A percentile compares a stretch with the other conserved stretches of the same genome.
These are phyloP conservation scores for Auxenochlorella pyrenoidosa DNA, from an alignment of 139 green algal species.

Conservation along the genomic window DNA sequence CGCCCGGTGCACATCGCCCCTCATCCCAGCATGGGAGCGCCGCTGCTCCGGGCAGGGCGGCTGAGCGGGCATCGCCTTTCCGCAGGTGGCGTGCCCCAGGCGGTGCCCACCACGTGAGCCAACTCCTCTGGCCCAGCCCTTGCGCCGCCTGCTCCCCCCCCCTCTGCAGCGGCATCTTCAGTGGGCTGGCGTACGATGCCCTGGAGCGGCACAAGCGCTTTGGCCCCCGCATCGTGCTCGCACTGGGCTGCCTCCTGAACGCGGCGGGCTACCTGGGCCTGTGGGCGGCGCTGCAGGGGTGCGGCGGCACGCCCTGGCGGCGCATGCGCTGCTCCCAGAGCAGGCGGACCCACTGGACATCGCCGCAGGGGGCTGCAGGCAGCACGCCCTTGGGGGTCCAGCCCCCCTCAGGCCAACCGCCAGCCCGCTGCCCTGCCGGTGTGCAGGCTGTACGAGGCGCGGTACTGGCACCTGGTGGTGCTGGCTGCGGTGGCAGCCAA, in stretches of 20 bases:
- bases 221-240: conserved; percentile 37
- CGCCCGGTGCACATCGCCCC: no score
- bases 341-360: no score
- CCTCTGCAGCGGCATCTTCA: conserved; percentile 36
- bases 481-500: conserved; percentile 60
- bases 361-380: no score
- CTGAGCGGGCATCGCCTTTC: no score
- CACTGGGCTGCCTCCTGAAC: conserved; percentile 45
- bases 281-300: conserved; percentile 40
- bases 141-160: background rate
- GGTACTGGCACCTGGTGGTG: conserved; percentile 38
- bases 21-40: no score
- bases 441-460: conserved; percentile 12
- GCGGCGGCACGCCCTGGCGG: background rate
- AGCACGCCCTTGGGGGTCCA: no score
- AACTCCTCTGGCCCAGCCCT: background rate
- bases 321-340: no score
- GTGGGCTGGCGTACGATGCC: conserved; percentile 53
- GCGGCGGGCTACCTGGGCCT: conserved; percentile 53
- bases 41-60: no score
- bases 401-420: no score
- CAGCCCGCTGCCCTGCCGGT: background rate
- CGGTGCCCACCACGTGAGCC: background rate
- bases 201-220: conserved; percentile 46
- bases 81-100: background rate